Evolutionary conservation across 495 filamentous ascomycete genomes (phyloP).

Genomic region (Aspergillus coremiiformis): DNA sequence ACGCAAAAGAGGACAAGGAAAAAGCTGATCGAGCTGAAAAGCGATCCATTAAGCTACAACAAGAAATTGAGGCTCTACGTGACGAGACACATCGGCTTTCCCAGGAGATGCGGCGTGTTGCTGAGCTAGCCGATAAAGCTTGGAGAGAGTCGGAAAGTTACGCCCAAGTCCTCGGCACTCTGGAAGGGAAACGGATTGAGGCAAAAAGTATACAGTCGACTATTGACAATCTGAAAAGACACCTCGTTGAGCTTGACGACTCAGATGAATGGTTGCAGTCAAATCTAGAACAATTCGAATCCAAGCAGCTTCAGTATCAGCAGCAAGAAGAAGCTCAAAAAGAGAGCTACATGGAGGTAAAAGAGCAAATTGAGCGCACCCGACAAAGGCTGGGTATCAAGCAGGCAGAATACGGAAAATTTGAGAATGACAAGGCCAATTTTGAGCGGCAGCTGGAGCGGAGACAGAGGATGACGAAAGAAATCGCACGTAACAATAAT

Average conservation of each 20-base stretch:
- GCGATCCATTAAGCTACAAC: constrained; percentile 52
- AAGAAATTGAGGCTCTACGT: constrained; percentile 65
- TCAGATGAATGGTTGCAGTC: constrained; percentile 70
- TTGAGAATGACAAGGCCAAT: constrained; percentile 76
- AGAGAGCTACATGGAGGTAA: constrained; percentile 54
- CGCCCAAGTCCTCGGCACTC: constrained; percentile 55
- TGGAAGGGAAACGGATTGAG: constrained; percentile 69
- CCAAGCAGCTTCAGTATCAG: constrained; percentile 56
- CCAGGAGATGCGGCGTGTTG: constrained; percentile 48
- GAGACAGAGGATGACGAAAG: constrained; percentile 65
- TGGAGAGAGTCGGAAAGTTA: constrained; percentile 56
- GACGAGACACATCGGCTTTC: constrained; percentile 50
- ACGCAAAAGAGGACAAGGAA: constrained; percentile 79
- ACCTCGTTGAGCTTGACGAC: constrained; percentile 68
- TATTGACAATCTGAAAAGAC: constrained; percentile 58
- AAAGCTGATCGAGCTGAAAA: constrained; percentile 67
- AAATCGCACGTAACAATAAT: constrained; percentile 69
- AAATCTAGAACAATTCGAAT: constrained; percentile 74
- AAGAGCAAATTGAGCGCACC: constrained; percentile 49
- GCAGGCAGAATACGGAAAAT: constrained; percentile 73
- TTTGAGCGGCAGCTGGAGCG: constrained; percentile 70
- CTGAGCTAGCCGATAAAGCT: constrained; percentile 48
- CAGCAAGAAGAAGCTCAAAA: constrained; percentile 56
- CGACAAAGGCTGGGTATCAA: constrained; percentile 59
- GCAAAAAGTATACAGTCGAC: constrained; percentile 55